Evolutionary conservation across 2,329 filamentous ascomycete species (phyloP).

Genomic region (Pseudocercospora fuligena): DNA sequence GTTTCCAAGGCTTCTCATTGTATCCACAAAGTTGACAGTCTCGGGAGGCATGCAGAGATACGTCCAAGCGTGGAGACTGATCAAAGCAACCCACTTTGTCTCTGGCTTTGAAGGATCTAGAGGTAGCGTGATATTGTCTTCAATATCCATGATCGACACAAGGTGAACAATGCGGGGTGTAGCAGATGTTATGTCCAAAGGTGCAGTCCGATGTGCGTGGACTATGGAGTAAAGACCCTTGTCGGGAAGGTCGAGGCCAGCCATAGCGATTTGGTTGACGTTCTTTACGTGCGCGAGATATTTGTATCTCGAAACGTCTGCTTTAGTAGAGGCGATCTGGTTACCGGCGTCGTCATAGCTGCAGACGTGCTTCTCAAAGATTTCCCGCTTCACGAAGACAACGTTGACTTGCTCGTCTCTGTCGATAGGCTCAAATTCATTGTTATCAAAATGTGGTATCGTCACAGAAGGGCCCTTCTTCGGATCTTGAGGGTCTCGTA

Average conservation of each 20-base stretch:
- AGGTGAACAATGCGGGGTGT: neutral
- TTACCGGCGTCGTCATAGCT: neutral
- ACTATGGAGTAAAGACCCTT: neutral
- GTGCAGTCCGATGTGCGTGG: constrained; percentile 5
- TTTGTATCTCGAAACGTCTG: neutral
- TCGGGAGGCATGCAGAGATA: constrained; percentile 6
- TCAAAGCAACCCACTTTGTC: neutral
- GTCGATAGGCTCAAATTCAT: neutral
- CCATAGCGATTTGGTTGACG: constrained; percentile 8
- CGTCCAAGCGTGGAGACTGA: constrained; percentile 7
- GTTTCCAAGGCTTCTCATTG: constrained; percentile 3
- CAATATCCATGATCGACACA: neutral
- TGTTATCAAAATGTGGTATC: neutral
- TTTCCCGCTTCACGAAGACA: neutral
- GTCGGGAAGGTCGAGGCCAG: neutral
- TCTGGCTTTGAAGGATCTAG: neutral
- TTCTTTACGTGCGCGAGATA: constrained; percentile 10
- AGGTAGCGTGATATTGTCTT: neutral
- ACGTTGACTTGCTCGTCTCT: neutral
- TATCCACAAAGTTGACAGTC: constrained; percentile 10
- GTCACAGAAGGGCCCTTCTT: neutral
- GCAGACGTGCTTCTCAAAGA: neutral
- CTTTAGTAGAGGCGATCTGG: neutral
- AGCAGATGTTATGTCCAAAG: neutral
- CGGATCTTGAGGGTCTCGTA: too few relatives aligned